Evolutionary conservation across 495 filamentous ascomycete species (phyloP), one percentile per base, ranked within the genome.

Genomic region (Aspergillus sclerotiicarbonarius): DNA sequence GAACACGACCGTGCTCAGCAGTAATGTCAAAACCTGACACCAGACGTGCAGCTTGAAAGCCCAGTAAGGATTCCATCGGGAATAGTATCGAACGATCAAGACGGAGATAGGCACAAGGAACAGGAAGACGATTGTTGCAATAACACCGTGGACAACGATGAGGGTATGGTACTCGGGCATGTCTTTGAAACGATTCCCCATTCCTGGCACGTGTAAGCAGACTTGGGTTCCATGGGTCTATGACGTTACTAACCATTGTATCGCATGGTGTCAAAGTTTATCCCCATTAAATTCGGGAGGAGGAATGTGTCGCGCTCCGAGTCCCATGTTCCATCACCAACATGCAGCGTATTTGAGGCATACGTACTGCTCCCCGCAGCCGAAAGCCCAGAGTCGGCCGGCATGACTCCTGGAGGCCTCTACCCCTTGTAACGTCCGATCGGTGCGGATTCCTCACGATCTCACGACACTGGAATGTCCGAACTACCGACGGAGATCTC

Each of bases 251-350:
- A 74, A 94, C 92, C 92, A 85, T 96, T 96, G 74, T 95, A 96
- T 72, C 82, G 85, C 87, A 91, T 96, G n/a, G 91, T 96, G 53
- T 87, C 90, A 72, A 92, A 91, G 71, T 96, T 96, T 15, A 95
- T 68, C 2, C 91, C 92, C 69, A 89, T 80, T 37, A 96, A 72
- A 74, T 94, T 94, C 21, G 92, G 92, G 46, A 96, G 74, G 48
- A 96, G 80, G 72, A 96, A 96, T 8, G 87, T 89, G 72, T 96
- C 92, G 71, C 87, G 84, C 57, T 81, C 76, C 21, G 82, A 82
- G 64, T 96, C 90, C 92, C 92, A 96, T 30, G 92, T 96, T 30
- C 92, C 92, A 76, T 96, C 92, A 57, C 92, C 92, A 16, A 96
- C 92, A 61, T 81, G 83, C 73, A 96, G 78, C 43, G 89, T 93